phyloP scores from a whole-genome alignment of 2,329 filamentous ascomycete species.

The Aschersonia sp. region DNA sequence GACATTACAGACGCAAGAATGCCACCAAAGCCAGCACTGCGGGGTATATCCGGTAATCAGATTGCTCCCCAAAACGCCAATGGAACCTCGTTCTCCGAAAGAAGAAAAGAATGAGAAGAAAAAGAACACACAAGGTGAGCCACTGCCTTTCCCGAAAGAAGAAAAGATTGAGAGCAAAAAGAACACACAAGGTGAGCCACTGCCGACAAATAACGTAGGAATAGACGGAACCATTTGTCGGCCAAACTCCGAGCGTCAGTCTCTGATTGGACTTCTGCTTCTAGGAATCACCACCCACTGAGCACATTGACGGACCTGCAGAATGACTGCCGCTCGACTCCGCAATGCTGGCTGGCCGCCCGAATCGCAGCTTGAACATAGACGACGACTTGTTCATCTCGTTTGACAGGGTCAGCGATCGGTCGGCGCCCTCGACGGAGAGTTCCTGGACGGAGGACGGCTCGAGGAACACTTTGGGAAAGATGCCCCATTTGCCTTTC shows the following conservation, averaged over 20 bases:
- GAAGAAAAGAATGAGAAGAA: not conserved
- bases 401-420: constrained; percentile 15
- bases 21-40: too few relatives aligned
- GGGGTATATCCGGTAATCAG: too few relatives aligned
- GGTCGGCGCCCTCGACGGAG: constrained; percentile 11
- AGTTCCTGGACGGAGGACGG: constrained; percentile 26
- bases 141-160: not conserved
- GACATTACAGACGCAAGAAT: not conserved
- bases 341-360: constrained; percentile 17
- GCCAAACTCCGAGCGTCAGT: not conserved
- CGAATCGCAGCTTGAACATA: constrained; percentile 18
- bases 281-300: constrained; percentile 2
- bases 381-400: constrained; percentile 20
- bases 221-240: too few relatives aligned
- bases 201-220: too few relatives aligned
- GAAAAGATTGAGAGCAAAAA: not conserved
- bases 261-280: not conserved
- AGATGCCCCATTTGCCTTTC: constrained; percentile 38
- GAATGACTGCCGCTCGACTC: constrained; percentile 18
- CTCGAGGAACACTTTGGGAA: constrained; percentile 35
- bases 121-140: not conserved
- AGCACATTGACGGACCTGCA: not conserved
- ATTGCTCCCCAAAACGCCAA: too few relatives aligned
- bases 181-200: not conserved
- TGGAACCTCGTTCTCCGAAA: not conserved